Evolutionary conservation across 2,329 filamentous ascomycete genomes (phyloP).

Genomic region (Penicillium sp.): DNA sequence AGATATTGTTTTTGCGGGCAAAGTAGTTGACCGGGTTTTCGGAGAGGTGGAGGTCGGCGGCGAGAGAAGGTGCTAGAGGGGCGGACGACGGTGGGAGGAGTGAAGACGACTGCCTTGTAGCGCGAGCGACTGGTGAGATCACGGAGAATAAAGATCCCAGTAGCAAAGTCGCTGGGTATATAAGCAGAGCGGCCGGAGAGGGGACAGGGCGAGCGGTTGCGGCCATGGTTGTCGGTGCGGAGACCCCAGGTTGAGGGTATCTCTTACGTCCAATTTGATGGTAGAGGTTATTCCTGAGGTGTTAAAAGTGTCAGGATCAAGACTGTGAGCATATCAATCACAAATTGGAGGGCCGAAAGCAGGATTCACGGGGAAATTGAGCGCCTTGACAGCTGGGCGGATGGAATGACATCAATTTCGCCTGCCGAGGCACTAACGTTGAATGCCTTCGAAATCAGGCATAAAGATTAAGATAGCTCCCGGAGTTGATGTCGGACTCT

Average conservation of each 20-base stretch:
- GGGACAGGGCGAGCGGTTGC: conserved; percentile 17
- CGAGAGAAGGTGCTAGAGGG: conserved; percentile 39
- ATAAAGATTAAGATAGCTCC: neutral
- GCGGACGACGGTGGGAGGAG: conserved; percentile 60
- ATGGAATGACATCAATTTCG: conserved; percentile 23
- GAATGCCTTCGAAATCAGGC: conserved; percentile 2
- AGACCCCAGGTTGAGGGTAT: conserved; percentile 1
- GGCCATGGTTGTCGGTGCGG: conserved; percentile 17
- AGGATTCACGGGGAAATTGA: conserved; percentile 2
- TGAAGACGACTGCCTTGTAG: conserved; percentile 31
- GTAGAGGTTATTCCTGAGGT: neutral
- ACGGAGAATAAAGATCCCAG: conserved; percentile 80
- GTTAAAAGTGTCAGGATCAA: neutral
- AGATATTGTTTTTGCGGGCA: conserved; percentile 86
- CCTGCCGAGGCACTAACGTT: conserved; percentile 7
- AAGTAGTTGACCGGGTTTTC: conserved; percentile 66
- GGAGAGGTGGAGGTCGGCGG: conserved; percentile 31
- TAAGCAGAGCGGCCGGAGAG: conserved; percentile 62
- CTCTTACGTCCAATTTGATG: neutral
- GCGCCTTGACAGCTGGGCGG: conserved; percentile 4
- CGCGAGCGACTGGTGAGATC: conserved; percentile 70
- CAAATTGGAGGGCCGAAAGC: neutral
- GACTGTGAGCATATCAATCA: neutral
- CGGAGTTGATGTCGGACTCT: neutral
- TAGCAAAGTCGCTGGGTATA: conserved; percentile 77